Evolutionary conservation across 352 stramenopile species (phyloP).

Genomic region (Pythium apleroticum): DNA sequence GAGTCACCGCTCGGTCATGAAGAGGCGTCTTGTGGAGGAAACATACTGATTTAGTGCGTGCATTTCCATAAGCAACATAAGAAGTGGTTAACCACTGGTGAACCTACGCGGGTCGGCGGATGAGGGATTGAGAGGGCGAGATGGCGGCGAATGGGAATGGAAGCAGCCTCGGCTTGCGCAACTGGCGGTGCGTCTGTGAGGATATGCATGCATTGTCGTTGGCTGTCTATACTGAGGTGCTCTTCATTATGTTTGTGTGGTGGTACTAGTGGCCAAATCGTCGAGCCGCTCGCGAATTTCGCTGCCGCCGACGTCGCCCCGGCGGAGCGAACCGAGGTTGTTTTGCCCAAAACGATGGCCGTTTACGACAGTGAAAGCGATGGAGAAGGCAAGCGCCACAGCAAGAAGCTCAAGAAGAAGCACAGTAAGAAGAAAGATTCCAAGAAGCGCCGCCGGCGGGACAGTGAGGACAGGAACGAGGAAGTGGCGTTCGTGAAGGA

Average conservation of each 20-base stretch:
- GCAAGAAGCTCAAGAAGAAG: conserved; percentile 33
- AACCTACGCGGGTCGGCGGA: neutral
- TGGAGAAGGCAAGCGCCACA: neutral
- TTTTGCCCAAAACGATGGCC: neutral
- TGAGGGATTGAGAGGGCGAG: neutral
- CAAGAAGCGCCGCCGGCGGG: neutral
- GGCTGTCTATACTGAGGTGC: neutral
- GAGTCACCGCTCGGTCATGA: neutral
- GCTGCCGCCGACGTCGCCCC: conserved; percentile 13
- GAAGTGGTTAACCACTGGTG: neutral
- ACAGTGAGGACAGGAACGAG: neutral
- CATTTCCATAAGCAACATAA: conserved; percentile 2
- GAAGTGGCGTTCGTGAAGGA: conserved; percentile 44
- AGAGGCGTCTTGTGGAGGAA: neutral
- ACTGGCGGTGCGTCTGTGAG: conserved; percentile 34
- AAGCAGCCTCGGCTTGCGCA: conserved; percentile 31
- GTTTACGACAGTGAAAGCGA: neutral
- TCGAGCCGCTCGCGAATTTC: conserved; percentile 27
- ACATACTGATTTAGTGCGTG: neutral
- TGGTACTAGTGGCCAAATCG: conserved; percentile 30
- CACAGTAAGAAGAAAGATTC: conserved; percentile 27
- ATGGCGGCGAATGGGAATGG: conserved; percentile 1
- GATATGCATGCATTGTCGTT: neutral
- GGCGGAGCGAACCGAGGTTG: neutral
- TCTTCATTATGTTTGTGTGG: neutral